These are phyloP conservation scores for Camelina neglecta DNA, from an alignment of 345 rosid species.

Conservation along the genomic window DNA sequence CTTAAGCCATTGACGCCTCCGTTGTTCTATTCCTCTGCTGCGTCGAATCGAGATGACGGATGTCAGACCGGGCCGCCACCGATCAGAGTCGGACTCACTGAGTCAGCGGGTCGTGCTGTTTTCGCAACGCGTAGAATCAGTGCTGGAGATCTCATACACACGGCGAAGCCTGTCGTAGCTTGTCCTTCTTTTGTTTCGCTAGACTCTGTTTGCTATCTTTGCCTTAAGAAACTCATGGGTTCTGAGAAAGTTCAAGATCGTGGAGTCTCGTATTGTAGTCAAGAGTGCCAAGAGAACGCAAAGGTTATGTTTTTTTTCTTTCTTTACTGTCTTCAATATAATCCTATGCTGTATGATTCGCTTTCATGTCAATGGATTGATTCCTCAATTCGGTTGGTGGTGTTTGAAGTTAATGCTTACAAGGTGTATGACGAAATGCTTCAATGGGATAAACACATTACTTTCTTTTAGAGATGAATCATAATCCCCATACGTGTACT, in stretches of 20 bases:
- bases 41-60: conserved; percentile 30
- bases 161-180: conserved; percentile 67
- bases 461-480: neutral
- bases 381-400: neutral
- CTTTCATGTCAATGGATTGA: neutral
- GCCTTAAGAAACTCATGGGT: conserved; percentile 55
- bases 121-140: conserved; percentile 73
- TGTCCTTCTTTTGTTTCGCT: conserved; percentile 57
- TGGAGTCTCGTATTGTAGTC: conserved; percentile 59
- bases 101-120: conserved; percentile 84
- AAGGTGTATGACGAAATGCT: conserved; percentile 55
- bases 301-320: conserved; percentile 49
- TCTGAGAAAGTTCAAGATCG: conserved; percentile 41
- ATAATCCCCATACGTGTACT: neutral
- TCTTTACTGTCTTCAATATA: neutral
- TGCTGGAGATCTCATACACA: conserved; percentile 82
- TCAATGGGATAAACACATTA: neutral
- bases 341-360: neutral
- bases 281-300: conserved; percentile 55
- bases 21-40: conserved; percentile 39
- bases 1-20: conserved; percentile 16
- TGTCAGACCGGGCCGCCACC: conserved; percentile 60
- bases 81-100: conserved; percentile 68
- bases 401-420: conserved; percentile 10
- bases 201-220: conserved; percentile 65